phyloP scores from a whole-genome alignment of 1,284 basidiomycete genomes.

The Clitocybe nebularis region DNA sequence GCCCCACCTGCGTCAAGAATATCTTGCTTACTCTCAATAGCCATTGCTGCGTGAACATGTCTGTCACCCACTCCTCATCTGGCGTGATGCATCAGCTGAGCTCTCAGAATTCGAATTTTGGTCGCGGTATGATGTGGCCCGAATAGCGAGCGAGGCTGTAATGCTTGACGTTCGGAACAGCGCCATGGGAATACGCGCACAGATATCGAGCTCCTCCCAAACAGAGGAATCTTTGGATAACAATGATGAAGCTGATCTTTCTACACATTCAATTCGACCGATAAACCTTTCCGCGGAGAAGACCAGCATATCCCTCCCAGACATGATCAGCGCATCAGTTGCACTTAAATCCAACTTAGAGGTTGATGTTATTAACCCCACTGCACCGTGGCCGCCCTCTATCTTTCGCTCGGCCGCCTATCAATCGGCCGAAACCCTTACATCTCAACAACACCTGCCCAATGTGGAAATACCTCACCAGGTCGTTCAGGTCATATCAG shows the following conservation, averaged over 20 bases:
- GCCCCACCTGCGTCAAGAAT: not conserved
- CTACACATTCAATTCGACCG: constrained; percentile 22
- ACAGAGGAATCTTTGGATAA: constrained; percentile 9
- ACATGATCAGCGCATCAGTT: constrained; percentile 67
- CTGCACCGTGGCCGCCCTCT: constrained; percentile 43
- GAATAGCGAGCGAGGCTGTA: constrained; percentile 67
- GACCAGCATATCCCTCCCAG: constrained; percentile 56
- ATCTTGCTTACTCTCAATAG: constrained; percentile 30
- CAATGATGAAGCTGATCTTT: constrained; percentile 9
- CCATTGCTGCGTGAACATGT: constrained; percentile 67
- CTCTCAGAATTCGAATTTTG: constrained; percentile 63
- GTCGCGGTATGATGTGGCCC: constrained; percentile 59
- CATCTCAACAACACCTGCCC: constrained; percentile 5
- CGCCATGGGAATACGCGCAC: constrained; percentile 34
- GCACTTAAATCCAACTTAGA: constrained; percentile 65
- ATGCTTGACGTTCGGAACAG: constrained; percentile 66
- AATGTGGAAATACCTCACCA: constrained; percentile 36
- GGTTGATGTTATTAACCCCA: constrained; percentile 49
- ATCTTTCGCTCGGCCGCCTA: constrained; percentile 30
- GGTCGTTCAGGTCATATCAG: constrained; percentile 58
- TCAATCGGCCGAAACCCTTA: constrained; percentile 8
- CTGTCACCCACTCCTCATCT: constrained; percentile 71
- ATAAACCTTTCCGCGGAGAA: constrained; percentile 32
- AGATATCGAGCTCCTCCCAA: constrained; percentile 21
- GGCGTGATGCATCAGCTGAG: constrained; percentile 61